Conservation (phyloP, 2,329 filamentous ascomycete genomes). For the Xylaria hypoxylon region DNA sequence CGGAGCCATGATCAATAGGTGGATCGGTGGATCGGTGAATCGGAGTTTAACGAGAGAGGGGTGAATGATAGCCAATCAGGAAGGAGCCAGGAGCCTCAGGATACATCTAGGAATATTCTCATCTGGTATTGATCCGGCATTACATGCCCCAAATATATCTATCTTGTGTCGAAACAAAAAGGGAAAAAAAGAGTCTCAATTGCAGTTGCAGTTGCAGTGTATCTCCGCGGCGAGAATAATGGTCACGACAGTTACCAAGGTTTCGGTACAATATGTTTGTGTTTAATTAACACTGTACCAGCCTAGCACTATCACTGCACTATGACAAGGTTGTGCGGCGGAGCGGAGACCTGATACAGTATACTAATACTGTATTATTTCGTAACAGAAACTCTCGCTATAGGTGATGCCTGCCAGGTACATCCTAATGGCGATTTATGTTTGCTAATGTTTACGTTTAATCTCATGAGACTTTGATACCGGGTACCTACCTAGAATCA, state of each 20-base stretch:
- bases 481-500: not conserved
- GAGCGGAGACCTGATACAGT: not conserved
- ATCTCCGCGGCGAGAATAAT: slow-evolving; percentile 32
- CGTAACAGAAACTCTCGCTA: slow-evolving; percentile 40
- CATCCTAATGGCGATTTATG: slow-evolving; percentile 10
- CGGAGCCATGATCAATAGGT: slow-evolving; percentile 27
- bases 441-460: slow-evolving; percentile 38
- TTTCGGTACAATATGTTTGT: slow-evolving; percentile 8
- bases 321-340: too few relatives aligned
- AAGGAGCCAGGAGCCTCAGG: not conserved
- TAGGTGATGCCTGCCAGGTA: slow-evolving; percentile 7
- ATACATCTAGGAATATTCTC: not conserved
- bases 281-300: not conserved
- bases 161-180: not conserved
- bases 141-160: slow-evolving; percentile 22
- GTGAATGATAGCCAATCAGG: slow-evolving; percentile 1
- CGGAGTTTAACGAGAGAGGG: slow-evolving; percentile 5
- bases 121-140: not conserved
- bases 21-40: not conserved
- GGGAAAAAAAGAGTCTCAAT: not conserved
- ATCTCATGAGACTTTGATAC: not conserved
- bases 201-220: not conserved
- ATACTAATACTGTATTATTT: slow-evolving; percentile 25
- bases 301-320: not conserved
- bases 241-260: not conserved